A percentile compares a stretch with the other conserved stretches of the same genome.
Conservation (phyloP, 2,329 filamentous ascomycete genomes). For the Claviceps fusiformis region DNA sequence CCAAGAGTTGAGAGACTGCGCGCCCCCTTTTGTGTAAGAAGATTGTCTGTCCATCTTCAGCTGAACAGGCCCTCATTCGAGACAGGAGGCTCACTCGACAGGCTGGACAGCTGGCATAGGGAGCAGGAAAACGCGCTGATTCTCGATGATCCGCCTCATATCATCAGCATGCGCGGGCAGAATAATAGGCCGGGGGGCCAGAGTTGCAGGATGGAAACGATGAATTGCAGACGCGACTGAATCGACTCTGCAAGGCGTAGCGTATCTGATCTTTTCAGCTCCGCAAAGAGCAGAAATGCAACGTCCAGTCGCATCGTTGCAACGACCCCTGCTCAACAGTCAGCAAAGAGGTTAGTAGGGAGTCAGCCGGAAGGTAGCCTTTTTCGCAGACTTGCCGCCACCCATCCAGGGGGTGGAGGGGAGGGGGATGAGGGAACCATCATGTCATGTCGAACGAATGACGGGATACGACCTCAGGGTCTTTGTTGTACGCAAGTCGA, state of each 20-base stretch:
- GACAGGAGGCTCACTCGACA: neutral
- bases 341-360: neutral
- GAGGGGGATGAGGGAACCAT: too few relatives aligned
- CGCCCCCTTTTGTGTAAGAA: neutral
- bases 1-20: neutral
- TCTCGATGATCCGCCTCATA: neutral
- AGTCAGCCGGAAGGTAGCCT: neutral
- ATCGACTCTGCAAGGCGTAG: constrained; percentile 2
- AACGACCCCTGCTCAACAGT: neutral
- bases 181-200: neutral
- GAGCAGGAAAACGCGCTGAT: neutral
- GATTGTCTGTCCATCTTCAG: neutral
- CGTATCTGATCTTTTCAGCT: constrained; percentile 4
- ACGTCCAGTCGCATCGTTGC: constrained; percentile 1
- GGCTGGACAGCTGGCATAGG: neutral
- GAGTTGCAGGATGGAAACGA: neutral
- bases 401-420: neutral
- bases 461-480: neutral
- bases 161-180: neutral
- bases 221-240: neutral
- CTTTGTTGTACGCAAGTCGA: neutral
- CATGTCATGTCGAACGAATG: neutral
- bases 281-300: constrained; percentile 1
- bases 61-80: neutral
- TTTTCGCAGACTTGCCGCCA: neutral